Evolutionary conservation across 768 basidiomycete genomes (phyloP).

Genomic region (Lentinula edodes): DNA sequence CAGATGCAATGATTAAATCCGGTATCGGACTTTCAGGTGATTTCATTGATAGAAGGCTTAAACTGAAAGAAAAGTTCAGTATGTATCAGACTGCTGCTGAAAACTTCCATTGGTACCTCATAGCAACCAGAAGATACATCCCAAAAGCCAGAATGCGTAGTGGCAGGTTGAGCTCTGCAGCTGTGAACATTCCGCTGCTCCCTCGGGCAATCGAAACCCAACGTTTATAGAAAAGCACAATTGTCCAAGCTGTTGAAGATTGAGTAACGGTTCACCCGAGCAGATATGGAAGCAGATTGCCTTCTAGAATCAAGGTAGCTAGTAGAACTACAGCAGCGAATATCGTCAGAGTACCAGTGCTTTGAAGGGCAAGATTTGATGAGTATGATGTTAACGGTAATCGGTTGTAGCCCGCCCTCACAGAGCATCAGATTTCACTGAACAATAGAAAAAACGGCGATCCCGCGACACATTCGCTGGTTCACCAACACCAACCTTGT

Average conservation of each 20-base stretch:
- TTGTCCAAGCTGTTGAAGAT: slow-evolving; percentile 31
- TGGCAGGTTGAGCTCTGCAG: slow-evolving; percentile 38
- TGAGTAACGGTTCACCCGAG: background rate
- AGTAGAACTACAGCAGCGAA: slow-evolving; percentile 35
- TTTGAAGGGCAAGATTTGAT: slow-evolving; percentile 9
- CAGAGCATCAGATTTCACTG: slow-evolving; percentile 31
- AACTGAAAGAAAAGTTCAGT: slow-evolving; percentile 16
- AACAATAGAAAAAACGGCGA: slow-evolving; percentile 49
- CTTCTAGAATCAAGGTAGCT: slow-evolving; percentile 32
- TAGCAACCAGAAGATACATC: slow-evolving; percentile 32
- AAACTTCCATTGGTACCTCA: slow-evolving; percentile 26
- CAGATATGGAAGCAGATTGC: slow-evolving; percentile 14
- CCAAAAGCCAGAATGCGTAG: slow-evolving; percentile 42
- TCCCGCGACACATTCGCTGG: slow-evolving; percentile 34
- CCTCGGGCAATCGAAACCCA: slow-evolving; percentile 21
- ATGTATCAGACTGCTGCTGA: background rate
- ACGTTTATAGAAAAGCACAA: slow-evolving; percentile 31
- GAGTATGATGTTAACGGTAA: background rate
- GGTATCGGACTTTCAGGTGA: slow-evolving; percentile 40
- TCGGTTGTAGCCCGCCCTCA: slow-evolving; percentile 15
- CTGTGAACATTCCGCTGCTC: slow-evolving; percentile 12
- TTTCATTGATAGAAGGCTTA: slow-evolving; percentile 40
- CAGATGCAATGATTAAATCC: slow-evolving; percentile 41
- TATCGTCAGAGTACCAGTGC: slow-evolving; percentile 32
- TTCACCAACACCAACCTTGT: slow-evolving; percentile 32